Conservation (phyloP, 805 yeast genomes). For the Lipomyces oligophaga region DNA sequence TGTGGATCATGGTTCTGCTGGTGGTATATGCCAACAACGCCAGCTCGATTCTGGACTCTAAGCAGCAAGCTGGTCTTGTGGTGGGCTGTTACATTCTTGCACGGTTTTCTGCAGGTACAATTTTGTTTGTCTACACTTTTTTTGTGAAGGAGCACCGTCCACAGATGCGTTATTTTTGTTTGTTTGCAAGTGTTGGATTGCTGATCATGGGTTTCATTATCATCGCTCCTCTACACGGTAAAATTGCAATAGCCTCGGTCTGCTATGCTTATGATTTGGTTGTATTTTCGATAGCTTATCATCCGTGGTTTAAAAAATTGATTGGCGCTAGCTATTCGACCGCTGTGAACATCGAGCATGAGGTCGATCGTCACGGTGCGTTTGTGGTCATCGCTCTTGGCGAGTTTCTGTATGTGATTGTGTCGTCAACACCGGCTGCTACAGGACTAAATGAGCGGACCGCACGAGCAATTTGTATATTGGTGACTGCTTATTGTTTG, state of each 20-base stretch:
- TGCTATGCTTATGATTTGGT: constrained; percentile 44
- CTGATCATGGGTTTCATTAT: too few relatives aligned
- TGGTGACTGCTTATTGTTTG: too few relatives aligned
- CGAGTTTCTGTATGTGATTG: constrained; percentile 54
- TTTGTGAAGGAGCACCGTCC: too few relatives aligned
- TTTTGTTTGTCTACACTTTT: too few relatives aligned
- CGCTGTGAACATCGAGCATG: constrained; percentile 63
- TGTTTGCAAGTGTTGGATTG: too few relatives aligned
- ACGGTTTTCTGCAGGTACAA: constrained; percentile 43
- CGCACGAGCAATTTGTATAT: too few relatives aligned
- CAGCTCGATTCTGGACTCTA: too few relatives aligned
- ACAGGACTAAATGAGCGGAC: constrained; percentile 48
- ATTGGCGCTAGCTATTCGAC: constrained; percentile 49
- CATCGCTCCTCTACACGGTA: too few relatives aligned
- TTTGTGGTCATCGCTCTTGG: constrained; percentile 64
- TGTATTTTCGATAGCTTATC: constrained; percentile 42
- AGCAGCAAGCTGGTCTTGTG: too few relatives aligned
- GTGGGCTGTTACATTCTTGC: constrained; percentile 50
- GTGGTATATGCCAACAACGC: constrained; percentile 53
- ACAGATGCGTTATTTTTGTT: too few relatives aligned
- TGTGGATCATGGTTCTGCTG: constrained; percentile 52
- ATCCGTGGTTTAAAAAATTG: constrained; percentile 47
- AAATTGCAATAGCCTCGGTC: constrained; percentile 46
- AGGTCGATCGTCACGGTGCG: constrained; percentile 56
- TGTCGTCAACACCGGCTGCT: constrained; percentile 48